Evolutionary conservation across 495 filamentous ascomycete genomes (phyloP).

Genomic region (Astrothelium subdiscretum): DNA sequence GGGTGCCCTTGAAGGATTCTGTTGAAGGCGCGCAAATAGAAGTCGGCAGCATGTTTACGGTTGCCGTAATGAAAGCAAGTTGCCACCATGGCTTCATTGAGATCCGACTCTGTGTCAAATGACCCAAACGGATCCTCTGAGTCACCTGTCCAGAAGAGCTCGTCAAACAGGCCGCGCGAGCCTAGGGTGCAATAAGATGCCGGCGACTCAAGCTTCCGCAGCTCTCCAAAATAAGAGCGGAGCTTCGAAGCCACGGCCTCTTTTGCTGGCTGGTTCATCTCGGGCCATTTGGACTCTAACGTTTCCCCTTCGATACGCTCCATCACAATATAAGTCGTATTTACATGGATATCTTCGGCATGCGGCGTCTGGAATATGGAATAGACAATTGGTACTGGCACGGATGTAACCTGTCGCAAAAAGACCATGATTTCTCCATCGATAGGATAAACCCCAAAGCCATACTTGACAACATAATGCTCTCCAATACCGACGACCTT

Average conservation of each 20-base stretch:
- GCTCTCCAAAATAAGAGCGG: conserved; percentile 23
- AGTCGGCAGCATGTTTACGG: conserved; percentile 12
- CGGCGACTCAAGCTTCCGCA: conserved; percentile 26
- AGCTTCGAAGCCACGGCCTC: conserved; percentile 21
- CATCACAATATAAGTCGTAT: conserved; percentile 29
- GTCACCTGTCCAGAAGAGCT: conserved; percentile 22
- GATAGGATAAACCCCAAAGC: conserved; percentile 19
- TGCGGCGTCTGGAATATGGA: conserved; percentile 24
- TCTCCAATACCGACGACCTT: conserved; percentile 18
- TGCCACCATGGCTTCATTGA: conserved; percentile 15
- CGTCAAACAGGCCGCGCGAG: conserved; percentile 24
- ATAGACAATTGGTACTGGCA: conserved; percentile 29
- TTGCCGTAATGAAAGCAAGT: conserved; percentile 7
- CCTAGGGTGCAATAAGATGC: conserved; percentile 30
- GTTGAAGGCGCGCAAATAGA: conserved; percentile 12
- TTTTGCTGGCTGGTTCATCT: conserved; percentile 23
- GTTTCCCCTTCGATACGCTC: conserved; percentile 27
- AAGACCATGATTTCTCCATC: conserved; percentile 35
- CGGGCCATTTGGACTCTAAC: conserved; percentile 25
- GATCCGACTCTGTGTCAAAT: conserved; percentile 21
- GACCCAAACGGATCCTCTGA: conserved; percentile 18
- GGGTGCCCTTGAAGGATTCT: conserved; percentile 11
- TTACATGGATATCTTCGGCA: conserved; percentile 10
- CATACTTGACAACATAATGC: conserved; percentile 34
- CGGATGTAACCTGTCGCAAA: conserved; percentile 22